Evolutionary conservation across 805 yeast genomes (phyloP).

Genomic region (Saccharomycopsis babjevae): DNA sequence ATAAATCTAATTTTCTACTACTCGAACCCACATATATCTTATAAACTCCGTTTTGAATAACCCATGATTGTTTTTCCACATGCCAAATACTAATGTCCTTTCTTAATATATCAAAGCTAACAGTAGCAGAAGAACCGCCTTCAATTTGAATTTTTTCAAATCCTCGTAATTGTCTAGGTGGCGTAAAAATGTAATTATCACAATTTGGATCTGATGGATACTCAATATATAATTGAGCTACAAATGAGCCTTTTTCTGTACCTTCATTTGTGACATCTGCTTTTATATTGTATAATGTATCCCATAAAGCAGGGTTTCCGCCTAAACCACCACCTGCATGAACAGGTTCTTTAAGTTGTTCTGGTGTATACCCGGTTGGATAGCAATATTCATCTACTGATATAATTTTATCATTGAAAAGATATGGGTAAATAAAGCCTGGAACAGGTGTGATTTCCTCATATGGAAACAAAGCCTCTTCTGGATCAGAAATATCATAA

Average conservation of each 20-base stretch:
- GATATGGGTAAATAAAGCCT: slow-evolving; percentile 47
- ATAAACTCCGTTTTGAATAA: slow-evolving; percentile 46
- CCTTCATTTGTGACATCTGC: slow-evolving; percentile 42
- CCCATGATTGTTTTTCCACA: slow-evolving; percentile 44
- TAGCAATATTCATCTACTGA: slow-evolving; percentile 26
- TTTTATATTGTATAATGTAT: slow-evolving; percentile 34
- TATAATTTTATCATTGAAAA: slow-evolving; percentile 20
- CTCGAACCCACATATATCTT: slow-evolving; percentile 41
- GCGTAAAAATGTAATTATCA: slow-evolving; percentile 23
- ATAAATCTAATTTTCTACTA: slow-evolving; percentile 14
- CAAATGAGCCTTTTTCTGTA: slow-evolving; percentile 35
- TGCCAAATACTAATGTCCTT: slow-evolving; percentile 53
- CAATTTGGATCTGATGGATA: slow-evolving; percentile 33
- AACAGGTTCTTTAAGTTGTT: slow-evolving; percentile 23
- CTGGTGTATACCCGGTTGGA: slow-evolving; percentile 30
- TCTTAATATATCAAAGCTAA: slow-evolving; percentile 36
- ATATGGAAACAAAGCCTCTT: slow-evolving; percentile 40
- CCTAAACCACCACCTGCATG: slow-evolving; percentile 41
- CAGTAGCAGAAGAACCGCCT: slow-evolving; percentile 30
- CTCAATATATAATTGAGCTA: slow-evolving; percentile 44
- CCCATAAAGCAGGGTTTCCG: slow-evolving; percentile 54
- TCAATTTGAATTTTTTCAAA: slow-evolving; percentile 42
- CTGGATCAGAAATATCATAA: slow-evolving; percentile 39
- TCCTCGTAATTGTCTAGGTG: slow-evolving; percentile 47
- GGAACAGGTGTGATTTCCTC: slow-evolving; percentile 43